A percentile compares a stretch with the other conserved stretches of the same genome.
Conservation (phyloP, 169 alveolate species). For the Eimeria mitis region DNA sequence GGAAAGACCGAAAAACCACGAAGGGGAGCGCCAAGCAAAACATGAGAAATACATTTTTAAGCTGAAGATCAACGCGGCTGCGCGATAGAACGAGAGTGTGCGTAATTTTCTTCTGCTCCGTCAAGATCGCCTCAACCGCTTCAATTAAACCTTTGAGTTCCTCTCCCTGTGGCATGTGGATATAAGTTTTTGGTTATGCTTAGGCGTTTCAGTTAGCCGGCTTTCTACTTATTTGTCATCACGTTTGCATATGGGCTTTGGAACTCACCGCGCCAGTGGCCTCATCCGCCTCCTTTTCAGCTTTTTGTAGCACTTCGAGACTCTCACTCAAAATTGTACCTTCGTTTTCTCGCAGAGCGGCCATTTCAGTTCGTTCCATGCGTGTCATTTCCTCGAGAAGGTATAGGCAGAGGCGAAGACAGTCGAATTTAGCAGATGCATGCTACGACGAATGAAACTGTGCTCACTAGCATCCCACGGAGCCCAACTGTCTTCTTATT, state of each 20-base stretch:
- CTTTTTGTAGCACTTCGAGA: neutral
- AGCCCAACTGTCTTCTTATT: neutral
- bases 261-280: neutral
- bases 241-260: neutral
- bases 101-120: slow-evolving; percentile 20
- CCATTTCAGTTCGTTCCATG: slow-evolving; percentile 45
- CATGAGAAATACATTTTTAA: neutral
- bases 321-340: neutral
- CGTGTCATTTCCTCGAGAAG: neutral
- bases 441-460: no score
- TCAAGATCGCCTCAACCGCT: neutral
- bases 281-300: slow-evolving; percentile 18
- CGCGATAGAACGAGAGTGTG: neutral
- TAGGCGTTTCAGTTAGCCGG: neutral
- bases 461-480: slow-evolving; percentile 5
- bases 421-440: neutral
- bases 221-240: neutral
- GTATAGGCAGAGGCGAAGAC: neutral
- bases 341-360: neutral
- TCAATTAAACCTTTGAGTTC: slow-evolving; percentile 1
- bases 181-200: neutral
- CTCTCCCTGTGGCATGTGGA: neutral
- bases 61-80: slow-evolving; percentile 7
- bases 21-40: neutral
- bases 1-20: neutral